Evolutionary conservation across 2,329 filamentous ascomycete genomes (phyloP), one percentile per base, ranked within the genome.

Genomic region (Helicocarpus griseus): DNA sequence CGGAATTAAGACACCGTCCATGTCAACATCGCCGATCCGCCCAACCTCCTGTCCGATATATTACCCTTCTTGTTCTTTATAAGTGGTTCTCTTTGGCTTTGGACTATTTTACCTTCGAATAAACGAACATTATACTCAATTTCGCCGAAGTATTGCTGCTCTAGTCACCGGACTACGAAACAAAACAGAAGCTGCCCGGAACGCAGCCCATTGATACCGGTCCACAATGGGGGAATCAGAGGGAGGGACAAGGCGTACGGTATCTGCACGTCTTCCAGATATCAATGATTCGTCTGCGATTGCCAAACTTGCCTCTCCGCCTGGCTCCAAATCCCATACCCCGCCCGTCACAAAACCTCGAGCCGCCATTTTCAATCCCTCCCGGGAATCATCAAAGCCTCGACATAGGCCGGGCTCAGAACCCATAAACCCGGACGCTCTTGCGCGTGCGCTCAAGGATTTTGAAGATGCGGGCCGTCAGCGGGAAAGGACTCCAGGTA

Each of bases 381-480:
- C 52, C 13, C 51, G 45, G 19, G 57, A 58, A 56, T 60, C 57
- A 36, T 51, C 53, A 41, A 55, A 56, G 35, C 63, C 64, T 45
- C 64, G 61, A 47, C 57, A 53, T 29, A 59, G 60, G 49, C 62
- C 54, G 28, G 65, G 57, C 17, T 70, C 77, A 19, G 79, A 81
- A 56, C 72, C 79, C 1, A 69, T 83, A 40, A 82, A 83, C 65
- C 68, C 82, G 9, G 73, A 73, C 52, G 79, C 78, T 7, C 66
- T 86, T 53, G 78, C 74, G 51, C 81, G 76, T 63, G 81, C 81
- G 24, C 68, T 86, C 57, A 79, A 79, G 60, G 76, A 81, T 41
- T 77, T 81, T 57, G 80, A 84, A 58, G 76, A 81, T 53, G 75
- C 74, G 11, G 78, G 78, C n/a, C 73, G 74, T 54, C 72, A 74